phyloP scores from a whole-genome alignment of 805 yeast species.

The Maudiozyma pseudohumilis region DNA sequence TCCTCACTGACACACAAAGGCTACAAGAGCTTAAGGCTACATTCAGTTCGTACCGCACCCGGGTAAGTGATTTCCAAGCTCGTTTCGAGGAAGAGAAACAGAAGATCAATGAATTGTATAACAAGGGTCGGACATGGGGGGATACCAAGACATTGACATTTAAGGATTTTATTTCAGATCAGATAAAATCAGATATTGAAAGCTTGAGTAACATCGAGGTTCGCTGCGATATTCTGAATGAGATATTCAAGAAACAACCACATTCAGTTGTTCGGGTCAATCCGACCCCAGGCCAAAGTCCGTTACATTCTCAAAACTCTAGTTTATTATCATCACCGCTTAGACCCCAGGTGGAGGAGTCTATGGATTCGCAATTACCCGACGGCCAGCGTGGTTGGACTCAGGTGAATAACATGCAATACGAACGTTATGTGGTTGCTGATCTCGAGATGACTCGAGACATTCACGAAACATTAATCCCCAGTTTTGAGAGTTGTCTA shows the following conservation, averaged over 20 bases:
- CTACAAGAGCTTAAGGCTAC: constrained; percentile 16
- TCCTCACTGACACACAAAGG: constrained; percentile 20
- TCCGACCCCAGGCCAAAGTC: no score
- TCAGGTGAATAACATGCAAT: constrained; percentile 23
- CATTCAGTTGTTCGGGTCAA: no score
- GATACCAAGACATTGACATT: constrained; percentile 20
- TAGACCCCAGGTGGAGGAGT: no score
- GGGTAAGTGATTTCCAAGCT: constrained; percentile 8
- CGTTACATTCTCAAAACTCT: no score
- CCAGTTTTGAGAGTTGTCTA: constrained; percentile 54
- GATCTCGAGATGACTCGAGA: constrained; percentile 36
- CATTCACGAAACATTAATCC: constrained; percentile 42
- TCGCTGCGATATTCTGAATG: constrained; percentile 13
- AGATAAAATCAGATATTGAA: constrained; percentile 24
- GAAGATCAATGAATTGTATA: constrained; percentile 22
- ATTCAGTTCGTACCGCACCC: constrained; percentile 13
- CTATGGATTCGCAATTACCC: background rate
- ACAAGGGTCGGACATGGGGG: constrained; percentile 11
- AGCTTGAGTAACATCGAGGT: constrained; percentile 22
- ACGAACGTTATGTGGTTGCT: constrained; percentile 28
- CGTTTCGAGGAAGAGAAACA: constrained; percentile 16
- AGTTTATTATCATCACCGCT: no score
- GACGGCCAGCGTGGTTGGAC: constrained; percentile 12
- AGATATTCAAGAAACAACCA: constrained; percentile 24
- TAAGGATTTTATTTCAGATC: constrained; percentile 22